Base-by-base conservation (phyloP, 2,329 filamentous ascomycete genomes). In the Macrophomina pseudophaseolina region DNA sequence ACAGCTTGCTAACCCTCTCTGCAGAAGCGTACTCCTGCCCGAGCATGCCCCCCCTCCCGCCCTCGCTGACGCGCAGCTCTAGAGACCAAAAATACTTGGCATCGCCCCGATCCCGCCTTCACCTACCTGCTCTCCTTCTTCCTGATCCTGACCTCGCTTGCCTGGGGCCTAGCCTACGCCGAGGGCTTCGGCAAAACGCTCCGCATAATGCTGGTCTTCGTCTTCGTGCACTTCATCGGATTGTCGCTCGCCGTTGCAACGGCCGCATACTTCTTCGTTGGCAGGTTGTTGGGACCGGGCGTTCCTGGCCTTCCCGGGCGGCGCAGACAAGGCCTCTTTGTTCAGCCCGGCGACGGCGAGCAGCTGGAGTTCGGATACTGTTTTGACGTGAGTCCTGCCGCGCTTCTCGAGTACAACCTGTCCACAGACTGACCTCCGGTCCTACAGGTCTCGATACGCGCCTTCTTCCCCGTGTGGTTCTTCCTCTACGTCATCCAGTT, bases 81-180 rank as follows among this genome's bases (percentile, higher is more conserved):
- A 88, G 85, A 90, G 84, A 90, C 88, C 46, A 89, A 90, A 76
- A 90, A 90, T 74, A 89, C 87, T 69, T 90, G 88, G 84, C 88
- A 90, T 73, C 85, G 87, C 65, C 87, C 88, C 42, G 88, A 91
- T 71, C 88, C 88, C 2, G 89, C 88, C 28, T 90, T 91, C 75
- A 88, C 88, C 70, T 90, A 90, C 75, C 85, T 91, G 23, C 84
- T 90, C 69, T 88, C 87, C 68, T 86, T 89, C 78, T 90, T 90
- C 79, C 84, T 84, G 18, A 77, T 83, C 58, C 76, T 85, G 58
- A 84, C 82, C 5, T 81, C 81, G 23, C 74, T 85, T 42, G 81
- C 81, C 9, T 90, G 88, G 88, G 88, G 87, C 33, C 80, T 90
- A 58, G 83, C 82, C 32, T 85, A 85, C 72, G 80, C 82, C 46